A percentile compares a stretch with the other conserved stretches of the same genome.
Evolutionary conservation across 75 land plant genomes (phyloP).

Genomic region (Selaginella moellendorffii): DNA sequence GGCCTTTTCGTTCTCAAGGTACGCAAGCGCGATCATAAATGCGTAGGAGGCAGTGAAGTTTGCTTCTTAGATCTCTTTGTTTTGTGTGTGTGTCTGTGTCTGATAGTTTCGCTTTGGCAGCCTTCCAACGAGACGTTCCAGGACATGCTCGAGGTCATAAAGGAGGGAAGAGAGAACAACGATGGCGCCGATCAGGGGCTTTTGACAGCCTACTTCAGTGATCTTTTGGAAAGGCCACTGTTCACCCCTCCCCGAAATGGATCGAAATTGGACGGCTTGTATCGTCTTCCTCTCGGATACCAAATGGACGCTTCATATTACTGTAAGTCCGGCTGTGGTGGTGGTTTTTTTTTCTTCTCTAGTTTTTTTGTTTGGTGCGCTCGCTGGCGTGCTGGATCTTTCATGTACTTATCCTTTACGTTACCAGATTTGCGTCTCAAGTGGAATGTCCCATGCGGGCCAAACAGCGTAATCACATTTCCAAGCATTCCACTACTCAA

Average conservation of each 20-base stretch:
- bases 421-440: constrained; percentile 54
- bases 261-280: constrained; percentile 54
- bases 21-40: background rate
- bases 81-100: background rate
- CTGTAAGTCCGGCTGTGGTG: constrained; percentile 39
- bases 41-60: no score
- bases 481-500: constrained; percentile 73
- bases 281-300: constrained; percentile 85
- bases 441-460: constrained; percentile 88
- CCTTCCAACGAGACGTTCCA: constrained; percentile 66
- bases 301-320: constrained; percentile 98
- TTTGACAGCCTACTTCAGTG: constrained; percentile 53
- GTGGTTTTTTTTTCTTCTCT: background rate
- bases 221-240: constrained; percentile 69
- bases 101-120: constrained; percentile 30
- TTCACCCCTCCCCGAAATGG: constrained; percentile 79
- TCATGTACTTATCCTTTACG: no score
- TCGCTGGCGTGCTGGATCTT: no score
- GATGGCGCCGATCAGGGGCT: constrained; percentile 99
- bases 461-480: constrained; percentile 85
- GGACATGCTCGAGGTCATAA: constrained; percentile 49
- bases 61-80: no score
- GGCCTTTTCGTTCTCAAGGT: constrained; percentile 95
- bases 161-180: constrained; percentile 32
- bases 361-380: no score